Evolutionary conservation across 2,329 filamentous ascomycete genomes (phyloP).

Genomic region (Cytospora piceae): DNA sequence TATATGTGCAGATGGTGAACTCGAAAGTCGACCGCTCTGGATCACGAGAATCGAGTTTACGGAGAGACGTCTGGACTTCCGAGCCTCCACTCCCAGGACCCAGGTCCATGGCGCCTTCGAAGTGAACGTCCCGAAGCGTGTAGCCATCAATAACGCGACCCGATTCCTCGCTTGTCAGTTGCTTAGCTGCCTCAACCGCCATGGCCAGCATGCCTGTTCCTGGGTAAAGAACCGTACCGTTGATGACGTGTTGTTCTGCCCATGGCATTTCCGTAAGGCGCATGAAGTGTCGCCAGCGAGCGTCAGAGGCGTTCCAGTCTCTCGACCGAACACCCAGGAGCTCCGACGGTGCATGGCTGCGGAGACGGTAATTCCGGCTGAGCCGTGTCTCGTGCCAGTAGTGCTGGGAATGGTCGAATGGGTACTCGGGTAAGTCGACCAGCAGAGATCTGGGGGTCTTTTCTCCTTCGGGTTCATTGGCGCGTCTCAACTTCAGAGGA

Average conservation of each 20-base stretch:
- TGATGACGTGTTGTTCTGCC: conserved; percentile 2
- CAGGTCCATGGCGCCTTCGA: neutral
- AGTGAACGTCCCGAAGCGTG: neutral
- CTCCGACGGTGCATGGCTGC: neutral
- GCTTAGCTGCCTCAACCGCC: conserved; percentile 4
- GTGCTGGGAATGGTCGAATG: neutral
- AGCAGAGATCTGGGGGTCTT: neutral
- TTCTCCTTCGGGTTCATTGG: neutral
- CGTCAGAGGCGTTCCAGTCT: neutral
- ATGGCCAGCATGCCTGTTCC: conserved; percentile 10
- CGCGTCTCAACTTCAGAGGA: neutral
- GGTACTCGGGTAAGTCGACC: conserved; percentile 3
- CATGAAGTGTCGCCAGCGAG: conserved; percentile 6
- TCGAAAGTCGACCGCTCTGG: neutral
- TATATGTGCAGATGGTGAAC: neutral
- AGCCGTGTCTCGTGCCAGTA: conserved; percentile 16
- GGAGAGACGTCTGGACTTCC: neutral
- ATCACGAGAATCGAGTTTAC: too few relatives aligned
- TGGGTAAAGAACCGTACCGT: neutral
- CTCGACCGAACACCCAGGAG: conserved; percentile 1
- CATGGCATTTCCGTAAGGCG: neutral
- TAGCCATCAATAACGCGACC: neutral
- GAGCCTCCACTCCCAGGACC: neutral
- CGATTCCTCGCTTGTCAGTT: neutral
- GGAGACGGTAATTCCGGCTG: neutral